Percentiles rank a stretch among this genome's conserved stretches.
These are phyloP conservation scores for Yamadazyma ubonensis DNA, from an alignment of 805 yeast genomes.

Conservation along the genomic window DNA sequence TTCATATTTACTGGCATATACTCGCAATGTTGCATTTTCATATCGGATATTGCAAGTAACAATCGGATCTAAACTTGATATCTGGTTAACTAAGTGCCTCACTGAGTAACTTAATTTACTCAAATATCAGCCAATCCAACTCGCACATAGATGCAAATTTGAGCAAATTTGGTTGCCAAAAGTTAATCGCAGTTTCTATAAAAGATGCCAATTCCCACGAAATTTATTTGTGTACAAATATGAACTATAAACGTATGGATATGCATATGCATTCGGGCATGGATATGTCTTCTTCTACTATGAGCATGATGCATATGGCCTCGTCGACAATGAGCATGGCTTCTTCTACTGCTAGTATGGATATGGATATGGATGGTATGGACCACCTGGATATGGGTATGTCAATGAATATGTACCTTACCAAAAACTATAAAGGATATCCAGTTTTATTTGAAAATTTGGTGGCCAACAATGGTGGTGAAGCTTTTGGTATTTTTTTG, in stretches of 20 bases:
- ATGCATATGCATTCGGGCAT: slow-evolving; percentile 9
- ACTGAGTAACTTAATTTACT: neutral
- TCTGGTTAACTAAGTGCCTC: too few relatives aligned
- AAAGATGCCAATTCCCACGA: neutral
- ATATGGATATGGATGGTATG: slow-evolving; percentile 9
- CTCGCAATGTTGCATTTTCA: too few relatives aligned
- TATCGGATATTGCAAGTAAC: too few relatives aligned
- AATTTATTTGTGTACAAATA: neutral
- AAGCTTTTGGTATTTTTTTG: slow-evolving; percentile 73
- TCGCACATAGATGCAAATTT: neutral
- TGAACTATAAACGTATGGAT: slow-evolving; percentile 2
- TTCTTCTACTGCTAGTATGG: slow-evolving; percentile 9
- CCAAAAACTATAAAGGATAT: slow-evolving; percentile 47
- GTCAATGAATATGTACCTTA: slow-evolving; percentile 58
- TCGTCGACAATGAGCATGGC: slow-evolving; percentile 15
- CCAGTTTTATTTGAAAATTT: slow-evolving; percentile 64
- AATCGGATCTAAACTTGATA: too few relatives aligned
- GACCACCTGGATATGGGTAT: slow-evolving; percentile 16
- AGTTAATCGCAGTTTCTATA: slow-evolving; percentile 2
- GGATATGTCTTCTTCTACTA: slow-evolving; percentile 6
- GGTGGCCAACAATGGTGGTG: slow-evolving; percentile 52
- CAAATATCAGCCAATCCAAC: neutral
- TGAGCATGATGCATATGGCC: too few relatives aligned
- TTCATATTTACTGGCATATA: too few relatives aligned
- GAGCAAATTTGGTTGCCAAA: slow-evolving; percentile 12